Evolutionary conservation across 2,329 filamentous ascomycete genomes (phyloP), one percentile per base, ranked within the genome.

Genomic region (Leptodontidium sp.): DNA sequence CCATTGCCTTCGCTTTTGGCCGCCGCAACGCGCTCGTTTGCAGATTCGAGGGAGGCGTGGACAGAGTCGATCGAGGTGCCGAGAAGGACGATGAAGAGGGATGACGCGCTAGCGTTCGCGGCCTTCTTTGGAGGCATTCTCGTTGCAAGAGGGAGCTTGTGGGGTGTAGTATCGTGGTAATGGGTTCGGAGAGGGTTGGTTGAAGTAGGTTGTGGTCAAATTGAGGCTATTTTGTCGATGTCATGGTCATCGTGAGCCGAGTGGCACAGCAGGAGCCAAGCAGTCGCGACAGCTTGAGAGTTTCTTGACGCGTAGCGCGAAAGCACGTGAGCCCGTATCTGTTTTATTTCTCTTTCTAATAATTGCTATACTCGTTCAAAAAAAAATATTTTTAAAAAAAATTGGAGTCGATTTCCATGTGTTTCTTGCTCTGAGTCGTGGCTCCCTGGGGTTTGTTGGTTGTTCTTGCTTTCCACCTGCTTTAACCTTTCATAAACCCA

Each of bases 41-140:
- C 73, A 24, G 68, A 68, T 21, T 66, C 67, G 5, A 68, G 17
- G 7, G 68, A 62, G 7, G 73, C 70, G 47, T 73, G 69, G 21
- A 72, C 65, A 2, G 70, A 72, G 52, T 72, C 53, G 45, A 73
- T 55, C 4, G 17, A 35, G 24, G 21, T 24, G 47, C 24, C 55
- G 11, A 47, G 4, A 17, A 59, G 49, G 49, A 75, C 67, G 21
- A 73, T 26, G 53, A 63, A 70, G 55, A 74, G 58, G 11, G 67
- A 43, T 4, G 66, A n/a, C n/a, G 43, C 35, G 24, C 38, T 40
- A 2, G 67, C 38, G 15, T 53, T 45, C 9, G 67, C 24, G 14
- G 55, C 49, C 45, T 72, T 71, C 57, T 74, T 74, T 47, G 72
- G 68, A 50, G 72, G 66, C 72, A 74, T 74, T 21, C 45, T 68